Percentiles rank a stretch among this genome's conserved stretches.
These are phyloP conservation scores for Didymella sp. DNA, from an alignment of 2,329 filamentous ascomycete genomes.

Conservation along the genomic window DNA sequence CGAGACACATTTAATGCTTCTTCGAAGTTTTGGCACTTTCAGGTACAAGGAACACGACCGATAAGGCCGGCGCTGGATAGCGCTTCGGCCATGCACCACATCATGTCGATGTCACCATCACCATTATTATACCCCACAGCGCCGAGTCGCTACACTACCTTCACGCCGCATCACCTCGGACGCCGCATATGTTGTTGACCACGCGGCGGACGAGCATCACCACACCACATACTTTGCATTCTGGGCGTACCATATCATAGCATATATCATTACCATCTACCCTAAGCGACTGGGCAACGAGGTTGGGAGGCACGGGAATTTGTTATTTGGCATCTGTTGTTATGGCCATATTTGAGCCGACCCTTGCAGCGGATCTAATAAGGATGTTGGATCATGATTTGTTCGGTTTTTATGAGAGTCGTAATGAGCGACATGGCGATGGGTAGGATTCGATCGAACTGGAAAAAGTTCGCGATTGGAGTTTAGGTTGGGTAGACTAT, in stretches of 20 bases:
- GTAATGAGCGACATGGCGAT: neutral
- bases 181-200: constrained; percentile 12
- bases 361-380: neutral
- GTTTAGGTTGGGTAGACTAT: constrained; percentile 2
- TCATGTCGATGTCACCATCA: neutral
- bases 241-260: constrained; percentile 8
- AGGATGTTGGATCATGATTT: neutral
- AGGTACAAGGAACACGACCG: neutral
- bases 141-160: constrained; percentile 2
- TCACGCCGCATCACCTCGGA: neutral
- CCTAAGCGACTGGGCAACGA: neutral
- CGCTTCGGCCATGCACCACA: neutral
- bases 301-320: neutral
- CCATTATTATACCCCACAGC: constrained; percentile 14
- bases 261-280: constrained; percentile 1
- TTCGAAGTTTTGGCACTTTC: neutral
- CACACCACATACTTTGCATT: constrained; percentile 8
- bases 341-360: neutral
- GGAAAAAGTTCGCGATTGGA: constrained; percentile 6
- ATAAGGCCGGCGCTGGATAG: neutral
- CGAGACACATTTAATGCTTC: constrained; percentile 14
- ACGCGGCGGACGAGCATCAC: constrained; percentile 4
- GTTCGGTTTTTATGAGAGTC: neutral
- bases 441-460: neutral
- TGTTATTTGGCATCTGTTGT: neutral